A percentile compares a stretch with the other conserved stretches of the same genome.
phyloP scores from a whole-genome alignment of 371 early-diverging fungal species.

The Chytridiales sp. region DNA sequence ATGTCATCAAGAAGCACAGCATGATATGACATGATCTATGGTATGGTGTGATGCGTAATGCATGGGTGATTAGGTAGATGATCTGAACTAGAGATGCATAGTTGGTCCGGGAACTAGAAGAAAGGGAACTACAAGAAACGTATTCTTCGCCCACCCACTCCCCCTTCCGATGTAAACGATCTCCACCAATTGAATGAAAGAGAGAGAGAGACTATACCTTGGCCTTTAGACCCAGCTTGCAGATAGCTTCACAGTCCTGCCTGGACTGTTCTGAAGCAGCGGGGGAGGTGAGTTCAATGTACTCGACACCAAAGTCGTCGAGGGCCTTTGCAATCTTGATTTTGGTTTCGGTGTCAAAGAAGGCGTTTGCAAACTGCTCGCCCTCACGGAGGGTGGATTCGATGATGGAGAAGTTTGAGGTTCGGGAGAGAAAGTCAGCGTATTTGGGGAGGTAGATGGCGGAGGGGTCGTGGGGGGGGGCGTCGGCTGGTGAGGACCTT shows the following conservation, averaged over 20 bases:
- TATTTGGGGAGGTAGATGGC: conserved; percentile 21
- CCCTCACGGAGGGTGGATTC: conserved; percentile 96
- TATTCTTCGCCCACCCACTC: no score
- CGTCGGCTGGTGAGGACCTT: no score
- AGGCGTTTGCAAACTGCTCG: conserved; percentile 97
- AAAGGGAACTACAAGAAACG: no score
- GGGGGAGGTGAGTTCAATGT: conserved; percentile 93
- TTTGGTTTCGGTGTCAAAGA: conserved; percentile 94
- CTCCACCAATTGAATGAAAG: no score
- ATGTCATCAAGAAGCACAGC: no score
- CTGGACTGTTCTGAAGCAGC: conserved; percentile 94
- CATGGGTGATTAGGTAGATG: no score
- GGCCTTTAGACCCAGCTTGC: conserved; percentile 89
- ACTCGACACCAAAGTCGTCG: conserved; percentile 95
- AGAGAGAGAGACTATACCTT: conserved; percentile 52
- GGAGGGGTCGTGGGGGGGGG: neutral
- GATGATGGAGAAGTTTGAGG: conserved; percentile 91
- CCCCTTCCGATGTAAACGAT: no score
- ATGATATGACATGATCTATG: no score
- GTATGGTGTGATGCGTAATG: no score
- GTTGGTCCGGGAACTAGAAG: no score
- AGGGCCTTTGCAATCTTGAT: conserved; percentile 95
- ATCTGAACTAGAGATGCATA: no score
- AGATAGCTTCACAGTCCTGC: conserved; percentile 85
- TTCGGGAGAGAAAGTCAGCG: conserved; percentile 74